Conservation (phyloP, 2,329 filamentous ascomycete genomes). For the Epichloe bromicola region DNA sequence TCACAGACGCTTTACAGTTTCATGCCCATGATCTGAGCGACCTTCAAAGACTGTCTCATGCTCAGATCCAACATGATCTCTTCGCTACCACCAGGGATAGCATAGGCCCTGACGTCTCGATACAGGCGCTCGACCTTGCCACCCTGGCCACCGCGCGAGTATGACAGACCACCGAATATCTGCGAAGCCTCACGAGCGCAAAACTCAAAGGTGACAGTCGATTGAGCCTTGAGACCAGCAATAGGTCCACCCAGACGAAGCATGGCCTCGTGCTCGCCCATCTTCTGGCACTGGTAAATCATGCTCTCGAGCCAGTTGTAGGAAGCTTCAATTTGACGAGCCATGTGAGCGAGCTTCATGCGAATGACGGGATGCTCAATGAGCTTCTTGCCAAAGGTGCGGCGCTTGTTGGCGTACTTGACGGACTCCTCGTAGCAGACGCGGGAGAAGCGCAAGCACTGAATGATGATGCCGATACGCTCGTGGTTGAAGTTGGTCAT, state of each 20-base stretch:
- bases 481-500: constrained; percentile 99
- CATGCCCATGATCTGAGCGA: constrained; percentile 88
- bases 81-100: constrained; percentile 88
- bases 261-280: constrained; percentile 94
- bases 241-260: constrained; percentile 89
- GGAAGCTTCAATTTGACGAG: constrained; percentile 91
- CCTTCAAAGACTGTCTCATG: constrained; percentile 79
- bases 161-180: constrained; percentile 91
- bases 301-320: constrained; percentile 95
- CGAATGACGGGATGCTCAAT: constrained; percentile 96
- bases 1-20: constrained; percentile 53
- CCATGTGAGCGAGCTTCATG: constrained; percentile 96
- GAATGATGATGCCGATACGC: constrained; percentile 96
- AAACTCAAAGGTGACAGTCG: constrained; percentile 92
- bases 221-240: constrained; percentile 84
- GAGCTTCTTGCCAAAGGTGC: constrained; percentile 91
- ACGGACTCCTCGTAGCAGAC: constrained; percentile 95
- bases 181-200: constrained; percentile 92
- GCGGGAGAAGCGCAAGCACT: constrained; percentile 86
- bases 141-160: constrained; percentile 86
- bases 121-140: constrained; percentile 92
- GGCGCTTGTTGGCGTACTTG: constrained; percentile 94
- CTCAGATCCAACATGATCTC: constrained; percentile 98
- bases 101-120: constrained; percentile 88
- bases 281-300: constrained; percentile 83